Evolutionary conservation across 1,139 yeast genomes (phyloP), one percentile per base, ranked within the genome.

Genomic region (Yamadazyma conglobata): DNA sequence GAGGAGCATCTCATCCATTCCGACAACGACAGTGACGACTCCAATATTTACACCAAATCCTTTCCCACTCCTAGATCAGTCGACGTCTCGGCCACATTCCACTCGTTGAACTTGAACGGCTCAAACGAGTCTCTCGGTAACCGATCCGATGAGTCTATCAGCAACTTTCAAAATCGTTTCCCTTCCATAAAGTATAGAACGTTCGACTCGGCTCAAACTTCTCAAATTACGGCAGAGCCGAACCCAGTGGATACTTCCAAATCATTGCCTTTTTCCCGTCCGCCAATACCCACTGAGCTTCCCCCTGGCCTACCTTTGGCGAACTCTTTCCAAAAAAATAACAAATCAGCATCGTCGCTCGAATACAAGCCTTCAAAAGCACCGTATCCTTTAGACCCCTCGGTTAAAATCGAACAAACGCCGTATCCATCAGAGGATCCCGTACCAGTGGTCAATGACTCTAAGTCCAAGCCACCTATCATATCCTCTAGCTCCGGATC

Each of bases 371-470:
- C 24, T 13, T 14, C 24, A 3, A 13, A 19, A n/a, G 22, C 43
- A 2, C 50, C 51, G 1, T 46, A 47, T 27, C 52, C 51, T 10
- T 18, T 32, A 7, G 35, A 36, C 18, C 40, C 31, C 17, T 21
- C 39, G 15, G 41, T 52, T 12, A 46, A 50, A 1, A 46, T 44
- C 18, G 40, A 48, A 16, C 47, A 48, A 5, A 48, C 54, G 1
- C 61, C 62, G 5, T 46, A 40, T 25, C 53, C 52, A 11, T 7
- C 40, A 8, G 28, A n/a, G n/a, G n/a, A n/a, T n/a, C n/a, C n/a
- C n/a, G n/a, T n/a, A n/a, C n/a, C n/a, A n/a, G n/a, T n/a, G n/a
- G n/a, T n/a, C n/a, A n/a, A n/a, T n/a, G n/a, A n/a, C n/a, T n/a
- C n/a, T n/a, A n/a, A n/a, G n/a, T n/a, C n/a, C n/a, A n/a, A n/a